These are phyloP conservation scores for Calonectria pauciramosa DNA, from an alignment of 2,329 filamentous ascomycete genomes.

Conservation along the genomic window DNA sequence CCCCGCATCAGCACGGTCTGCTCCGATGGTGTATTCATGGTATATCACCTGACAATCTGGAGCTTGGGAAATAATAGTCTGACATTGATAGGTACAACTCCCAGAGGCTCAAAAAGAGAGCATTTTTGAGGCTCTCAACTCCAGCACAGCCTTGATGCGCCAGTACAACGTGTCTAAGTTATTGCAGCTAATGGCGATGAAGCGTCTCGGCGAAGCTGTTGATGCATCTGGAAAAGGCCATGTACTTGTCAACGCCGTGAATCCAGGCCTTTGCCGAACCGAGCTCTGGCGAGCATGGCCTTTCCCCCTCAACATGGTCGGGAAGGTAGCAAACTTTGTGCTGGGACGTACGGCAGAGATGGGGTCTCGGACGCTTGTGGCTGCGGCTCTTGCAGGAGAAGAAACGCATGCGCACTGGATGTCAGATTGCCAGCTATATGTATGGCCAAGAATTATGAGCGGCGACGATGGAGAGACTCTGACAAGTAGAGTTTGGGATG, in stretches of 20 bases:
- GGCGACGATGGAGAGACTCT: conserved; percentile 53
- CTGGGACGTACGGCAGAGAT: conserved; percentile 55
- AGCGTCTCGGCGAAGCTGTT: conserved; percentile 51
- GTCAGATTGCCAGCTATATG: conserved; percentile 47
- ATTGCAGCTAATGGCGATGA: conserved; percentile 46
- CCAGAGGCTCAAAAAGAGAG: conserved; percentile 46
- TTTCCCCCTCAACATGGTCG: conserved; percentile 45
- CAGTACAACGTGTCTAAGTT: conserved; percentile 51
- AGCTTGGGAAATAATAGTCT: background rate
- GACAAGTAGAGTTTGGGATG: conserved; percentile 56
- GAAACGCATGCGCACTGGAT: conserved; percentile 59
- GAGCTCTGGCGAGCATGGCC: conserved; percentile 52
- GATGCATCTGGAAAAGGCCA: conserved; percentile 48
- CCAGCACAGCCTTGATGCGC: conserved; percentile 33
- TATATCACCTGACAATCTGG: background rate
- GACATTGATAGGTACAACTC: conserved; percentile 48
- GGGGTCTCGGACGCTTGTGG: conserved; percentile 56
- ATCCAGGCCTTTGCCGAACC: conserved; percentile 58
- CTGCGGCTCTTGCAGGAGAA: conserved; percentile 52
- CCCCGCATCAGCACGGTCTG: conserved; percentile 56
- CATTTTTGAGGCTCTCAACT: conserved; percentile 52
- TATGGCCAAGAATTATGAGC: conserved; percentile 41
- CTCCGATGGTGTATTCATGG: conserved; percentile 50
- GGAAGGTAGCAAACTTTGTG: conserved; percentile 32
- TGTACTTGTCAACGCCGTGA: conserved; percentile 55